Conservation (phyloP, 139 green algal genomes). For the Eudorina sp. region DNA sequence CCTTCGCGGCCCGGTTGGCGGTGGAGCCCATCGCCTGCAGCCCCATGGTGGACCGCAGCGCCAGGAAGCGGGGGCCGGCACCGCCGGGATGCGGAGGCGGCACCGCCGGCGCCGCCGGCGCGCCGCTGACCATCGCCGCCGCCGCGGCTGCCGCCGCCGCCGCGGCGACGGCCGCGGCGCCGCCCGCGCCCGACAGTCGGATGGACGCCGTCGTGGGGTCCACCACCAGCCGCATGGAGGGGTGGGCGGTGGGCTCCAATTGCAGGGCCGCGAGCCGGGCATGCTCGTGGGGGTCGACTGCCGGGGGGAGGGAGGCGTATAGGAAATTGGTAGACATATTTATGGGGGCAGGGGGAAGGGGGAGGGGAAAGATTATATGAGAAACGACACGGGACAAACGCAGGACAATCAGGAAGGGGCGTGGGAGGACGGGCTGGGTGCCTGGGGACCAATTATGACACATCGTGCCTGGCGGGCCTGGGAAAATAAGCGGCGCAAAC, state of each 20-base stretch:
- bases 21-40: neutral
- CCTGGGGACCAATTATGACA: no score
- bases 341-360: neutral
- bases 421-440: no score
- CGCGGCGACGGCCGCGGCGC: neutral
- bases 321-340: neutral
- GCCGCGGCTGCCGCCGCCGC: neutral
- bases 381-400: no score
- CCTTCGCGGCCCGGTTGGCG: conserved; percentile 34
- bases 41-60: conserved; percentile 18
- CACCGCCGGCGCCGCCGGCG: neutral
- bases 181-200: neutral
- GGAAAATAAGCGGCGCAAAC: no score
- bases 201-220: neutral
- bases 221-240: neutral
- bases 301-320: neutral
- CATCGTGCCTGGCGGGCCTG: no score
- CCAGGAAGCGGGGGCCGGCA: conserved; percentile 12
- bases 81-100: neutral
- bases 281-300: neutral
- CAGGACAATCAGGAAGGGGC: no score
- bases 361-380: no score
- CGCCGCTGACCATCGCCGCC: no score
- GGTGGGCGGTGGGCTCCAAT: neutral
- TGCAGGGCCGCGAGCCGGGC: neutral